Evolutionary conservation across 768 basidiomycete species (phyloP), one percentile per base, ranked within the genome.

Genomic region (Mrakia blollopis): DNA sequence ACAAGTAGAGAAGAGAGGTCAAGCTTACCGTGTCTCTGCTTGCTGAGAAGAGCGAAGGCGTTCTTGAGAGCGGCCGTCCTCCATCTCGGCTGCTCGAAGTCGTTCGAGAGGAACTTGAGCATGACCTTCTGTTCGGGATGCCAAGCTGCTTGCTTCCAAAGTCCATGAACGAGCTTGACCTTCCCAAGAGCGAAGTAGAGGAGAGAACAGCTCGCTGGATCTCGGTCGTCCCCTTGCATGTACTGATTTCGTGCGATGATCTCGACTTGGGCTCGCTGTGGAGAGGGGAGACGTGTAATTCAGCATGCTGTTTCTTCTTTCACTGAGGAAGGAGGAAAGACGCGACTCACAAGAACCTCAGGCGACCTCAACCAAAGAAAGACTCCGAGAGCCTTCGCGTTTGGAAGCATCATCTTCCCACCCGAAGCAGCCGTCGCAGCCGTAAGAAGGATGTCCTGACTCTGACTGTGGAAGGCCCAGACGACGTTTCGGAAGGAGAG

Each of bases 401-500:
- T 92, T 23, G 87, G 85, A 96, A 96, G 98, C 52, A 88, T 83
- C 90, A 98, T 92, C 84, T 92, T 96, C 0, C 89, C 91, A 52
- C 88, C 88, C 80, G 92, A 95, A 18, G 91, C 90, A 5, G 87
- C 84, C 23, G 87, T 87, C 2, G 91, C 91, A 5, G 90, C 89
- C 37, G 87, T 85, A 72, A 97, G 83, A 7, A 99, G 83, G 63
- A 98, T 83, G 25, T 91, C 93, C 81, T 99, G 94, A 81, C 90
- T 92, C 83, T 97, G 94, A 81, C 94, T 97, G 80, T 97, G 92
- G 82, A 91, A 95, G 0, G 95, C 96, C 95, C 96, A 99, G 37
- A 98, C 87, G 85, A 98, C 93, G 83, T 99, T 96, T 47, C 97
- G 89, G 83, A 83, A 83, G 3, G 82, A 81, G 61, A 83, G 79